Base-by-base conservation (phyloP, 2,329 filamentous ascomycete genomes). In the Ampelomyces quisqualis region DNA sequence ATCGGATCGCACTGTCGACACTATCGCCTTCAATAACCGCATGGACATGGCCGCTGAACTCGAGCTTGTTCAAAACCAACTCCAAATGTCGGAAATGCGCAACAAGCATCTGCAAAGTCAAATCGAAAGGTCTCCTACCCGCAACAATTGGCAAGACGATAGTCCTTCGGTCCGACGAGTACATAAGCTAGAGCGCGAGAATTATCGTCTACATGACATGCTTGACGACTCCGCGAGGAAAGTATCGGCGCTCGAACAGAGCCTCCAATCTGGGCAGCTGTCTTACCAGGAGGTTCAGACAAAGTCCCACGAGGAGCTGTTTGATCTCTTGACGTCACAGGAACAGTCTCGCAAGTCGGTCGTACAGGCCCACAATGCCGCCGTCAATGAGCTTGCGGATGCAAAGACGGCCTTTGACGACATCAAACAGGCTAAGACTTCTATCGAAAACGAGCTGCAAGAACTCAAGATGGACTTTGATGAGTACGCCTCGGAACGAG, bases 201-300 rank as follows among this genome's bases (percentile, higher is more conserved):
- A 97, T 70, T 90, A 80, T 66, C 84, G 90, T 41, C 78, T 97
- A 10, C 91, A 97, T 60, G 89, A 95, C 49, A 88, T 95, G 80
- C 83, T 97, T 4, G 91, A 97, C 67, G 90, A 96, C 66, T 96
- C 91, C 2, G 78, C 85, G 13, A 91, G 88, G 75, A 96, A 96
- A 71, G 85, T 96, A 2, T 95, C 91, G 5, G 81, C 85, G 1
- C 72, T 97, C 15, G 93, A 97, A 69, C 86, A 88, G 64, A 90
- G 84, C 45, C 85, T 97, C 42, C 86, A 85, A 43, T 87, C 85
- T 23, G 93, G 90, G 9, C 88, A 96, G 65, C 75, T 97, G 4
- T 93, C 89, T 0, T 76, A 96, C 29, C 86, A 90, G 34, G 91
- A 97, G 67, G 82, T 97, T 31, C 90, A 96, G 67, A 86, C 90